These are phyloP conservation scores for Hansenula lynferdii DNA, from an alignment of 1,139 yeast genomes.

Conservation along the genomic window DNA sequence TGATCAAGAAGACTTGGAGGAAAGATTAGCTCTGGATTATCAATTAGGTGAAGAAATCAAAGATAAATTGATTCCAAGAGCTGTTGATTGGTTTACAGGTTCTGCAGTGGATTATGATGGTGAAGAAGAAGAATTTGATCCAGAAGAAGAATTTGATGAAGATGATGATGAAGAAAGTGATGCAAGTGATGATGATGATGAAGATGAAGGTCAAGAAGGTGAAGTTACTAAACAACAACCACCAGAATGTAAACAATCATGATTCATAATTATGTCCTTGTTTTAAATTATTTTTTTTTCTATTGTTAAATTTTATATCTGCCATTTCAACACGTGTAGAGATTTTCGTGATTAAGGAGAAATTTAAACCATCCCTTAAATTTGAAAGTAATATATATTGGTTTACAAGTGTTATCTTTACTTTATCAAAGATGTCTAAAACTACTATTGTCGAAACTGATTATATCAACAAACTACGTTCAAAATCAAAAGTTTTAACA, in stretches of 20 bases:
- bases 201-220: constrained; percentile 28
- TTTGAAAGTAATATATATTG: too few relatives aligned
- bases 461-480: constrained; percentile 1
- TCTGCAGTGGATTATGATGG: constrained; percentile 78
- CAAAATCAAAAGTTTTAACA: constrained; percentile 1
- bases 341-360: too few relatives aligned
- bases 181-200: constrained; percentile 24
- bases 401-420: too few relatives aligned
- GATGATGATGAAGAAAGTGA: constrained; percentile 26
- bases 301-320: too few relatives aligned
- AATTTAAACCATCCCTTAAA: too few relatives aligned
- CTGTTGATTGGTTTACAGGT: constrained; percentile 98
- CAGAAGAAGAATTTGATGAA: constrained; percentile 43
- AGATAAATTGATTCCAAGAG: constrained; percentile 93
- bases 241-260: constrained; percentile 79
- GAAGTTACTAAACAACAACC: constrained; percentile 52
- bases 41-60: constrained; percentile 95
- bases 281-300: too few relatives aligned
- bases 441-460: neutral
- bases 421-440: neutral
- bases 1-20: constrained; percentile 73
- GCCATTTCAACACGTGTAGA: too few relatives aligned
- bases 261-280: too few relatives aligned
- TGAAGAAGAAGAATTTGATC: too few relatives aligned
- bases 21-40: constrained; percentile 85